These are phyloP conservation scores for Pseudopithomyces maydicus DNA, from an alignment of 2,329 filamentous ascomycete genomes.

Conservation along the genomic window DNA sequence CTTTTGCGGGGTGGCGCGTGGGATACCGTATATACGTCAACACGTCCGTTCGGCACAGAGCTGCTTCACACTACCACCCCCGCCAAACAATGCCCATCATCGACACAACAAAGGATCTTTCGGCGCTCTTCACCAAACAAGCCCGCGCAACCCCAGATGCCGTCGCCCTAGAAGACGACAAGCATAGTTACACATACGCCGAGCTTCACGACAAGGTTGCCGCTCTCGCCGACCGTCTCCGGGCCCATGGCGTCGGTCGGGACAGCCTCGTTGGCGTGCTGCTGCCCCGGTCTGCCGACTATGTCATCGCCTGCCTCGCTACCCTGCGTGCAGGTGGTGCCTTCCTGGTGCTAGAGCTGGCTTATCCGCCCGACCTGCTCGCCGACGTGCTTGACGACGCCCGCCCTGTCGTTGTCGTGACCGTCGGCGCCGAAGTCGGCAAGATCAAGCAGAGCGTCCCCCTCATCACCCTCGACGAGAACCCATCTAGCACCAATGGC, in stretches of 20 bases:
- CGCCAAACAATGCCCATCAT: constrained; percentile 63
- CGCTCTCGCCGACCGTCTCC: constrained; percentile 67
- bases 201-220: constrained; percentile 72
- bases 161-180: constrained; percentile 74
- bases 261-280: constrained; percentile 78
- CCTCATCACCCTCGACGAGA: constrained; percentile 67
- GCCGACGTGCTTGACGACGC: constrained; percentile 80
- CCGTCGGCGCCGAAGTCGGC: constrained; percentile 65
- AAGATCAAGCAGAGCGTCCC: constrained; percentile 69
- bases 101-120: constrained; percentile 73
- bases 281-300: constrained; percentile 75
- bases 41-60: constrained; percentile 3
- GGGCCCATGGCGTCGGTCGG: constrained; percentile 70
- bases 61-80: constrained; percentile 11
- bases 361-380: constrained; percentile 75
- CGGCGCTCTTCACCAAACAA: constrained; percentile 73
- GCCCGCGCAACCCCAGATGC: constrained; percentile 70
- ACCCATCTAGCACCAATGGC: constrained; percentile 24
- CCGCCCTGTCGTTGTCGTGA: constrained; percentile 72
- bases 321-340: constrained; percentile 79
- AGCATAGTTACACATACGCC: constrained; percentile 69
- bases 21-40: constrained; percentile 12
- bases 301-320: constrained; percentile 78
- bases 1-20: constrained; percentile 8
- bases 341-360: constrained; percentile 79